Evolutionary conservation across 805 yeast species (phyloP), one percentile per base, ranked within the genome.

Genomic region (Saccharomycopsis vini): DNA sequence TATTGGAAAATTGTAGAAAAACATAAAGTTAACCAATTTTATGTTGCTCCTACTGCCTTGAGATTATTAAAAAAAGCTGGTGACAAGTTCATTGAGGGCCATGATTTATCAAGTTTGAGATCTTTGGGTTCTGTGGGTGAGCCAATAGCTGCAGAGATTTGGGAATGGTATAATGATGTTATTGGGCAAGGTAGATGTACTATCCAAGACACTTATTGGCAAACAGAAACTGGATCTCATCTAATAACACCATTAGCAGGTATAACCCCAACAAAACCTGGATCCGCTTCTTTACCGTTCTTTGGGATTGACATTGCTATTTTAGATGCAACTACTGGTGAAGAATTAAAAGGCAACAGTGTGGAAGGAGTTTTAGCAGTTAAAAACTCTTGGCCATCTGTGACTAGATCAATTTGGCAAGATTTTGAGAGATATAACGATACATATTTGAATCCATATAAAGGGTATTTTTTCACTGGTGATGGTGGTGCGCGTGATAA

Each of bases 401-500:
- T 84, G 72, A 84, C 92, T 18, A 75, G 95, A 68, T 69, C 88
- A 20, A 82, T 84, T 51, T 83, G 85, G 83, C 73, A 73, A 50
- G 82, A 84, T 64, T 82, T 83, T 63, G 69, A 71, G 52, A 71
- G 87, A 60, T 84, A 68, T 64, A 64, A 79, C 66, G 94, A 84
- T 55, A 84, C 92, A n/a, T 84, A 84, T 63, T 65, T 82, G 60
- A 79, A 75, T 46, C 90, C 92, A 42, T 84, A 82, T 65, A 83
- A 84, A 40, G 88, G 88, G 39, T 76, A 73, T 60, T 84, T 82
- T 67, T 84, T 84, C 68, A 79, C 92, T 1, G 95, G 95, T 56
- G 95, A 84, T 64, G 94, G 94, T 64, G 92, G 90, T 22, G 90
- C 88, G 16, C 73, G 89, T 59, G 94, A 84, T 60, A 69, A 73